These are phyloP conservation scores for Eutrema yunnanense DNA, from an alignment of 345 rosid species.

Conservation along the genomic window DNA sequence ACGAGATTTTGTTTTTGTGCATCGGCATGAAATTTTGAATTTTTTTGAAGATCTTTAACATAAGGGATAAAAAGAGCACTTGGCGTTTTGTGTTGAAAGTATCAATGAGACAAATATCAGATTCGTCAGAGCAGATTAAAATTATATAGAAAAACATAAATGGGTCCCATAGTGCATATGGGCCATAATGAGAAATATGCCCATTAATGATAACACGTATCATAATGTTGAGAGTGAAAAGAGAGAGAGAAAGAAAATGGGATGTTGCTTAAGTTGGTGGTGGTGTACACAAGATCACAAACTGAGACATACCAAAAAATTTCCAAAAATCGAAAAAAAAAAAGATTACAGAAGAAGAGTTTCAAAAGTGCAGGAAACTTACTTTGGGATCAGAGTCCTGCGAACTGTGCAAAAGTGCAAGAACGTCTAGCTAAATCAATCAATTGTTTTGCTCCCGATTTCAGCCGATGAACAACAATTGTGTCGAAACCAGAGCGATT, in stretches of 20 bases:
- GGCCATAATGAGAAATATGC: background rate
- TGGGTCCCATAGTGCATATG: background rate
- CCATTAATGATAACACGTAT: conserved; percentile 3
- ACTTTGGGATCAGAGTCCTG: no score
- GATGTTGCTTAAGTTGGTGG: conserved; percentile 45
- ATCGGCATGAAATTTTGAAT: background rate
- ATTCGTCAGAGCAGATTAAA: background rate
- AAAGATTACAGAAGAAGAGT: no score
- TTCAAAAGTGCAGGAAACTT: no score
- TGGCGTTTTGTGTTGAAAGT: background rate
- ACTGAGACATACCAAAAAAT: no score
- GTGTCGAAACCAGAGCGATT: no score
- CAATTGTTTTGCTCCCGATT: no score
- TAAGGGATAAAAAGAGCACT: background rate
- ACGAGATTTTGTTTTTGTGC: background rate
- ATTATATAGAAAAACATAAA: background rate
- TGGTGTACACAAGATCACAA: no score
- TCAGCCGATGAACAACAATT: no score
- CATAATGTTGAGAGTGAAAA: background rate
- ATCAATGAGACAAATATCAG: conserved; percentile 6
- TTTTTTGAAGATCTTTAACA: background rate
- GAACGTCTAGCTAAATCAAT: no score
- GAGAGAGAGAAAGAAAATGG: conserved; percentile 34
- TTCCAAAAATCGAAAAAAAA: no score
- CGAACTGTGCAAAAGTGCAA: no score